phyloP scores from a whole-genome alignment of 345 rosid genomes.

The Acer negundo region DNA sequence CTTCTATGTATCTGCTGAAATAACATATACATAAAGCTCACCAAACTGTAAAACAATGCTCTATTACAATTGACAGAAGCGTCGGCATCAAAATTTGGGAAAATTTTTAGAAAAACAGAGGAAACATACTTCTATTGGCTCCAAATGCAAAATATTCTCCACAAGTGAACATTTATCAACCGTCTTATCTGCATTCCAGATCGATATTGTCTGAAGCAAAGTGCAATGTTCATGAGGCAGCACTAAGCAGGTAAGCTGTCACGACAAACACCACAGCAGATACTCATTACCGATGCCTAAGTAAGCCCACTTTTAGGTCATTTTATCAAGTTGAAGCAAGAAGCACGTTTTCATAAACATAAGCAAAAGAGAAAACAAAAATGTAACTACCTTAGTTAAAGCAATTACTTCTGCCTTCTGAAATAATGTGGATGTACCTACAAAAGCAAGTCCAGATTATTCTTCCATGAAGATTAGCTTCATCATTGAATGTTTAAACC shows the following conservation, averaged over 20 bases:
- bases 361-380: background rate
- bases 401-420: conserved; percentile 80
- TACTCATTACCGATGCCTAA: background rate
- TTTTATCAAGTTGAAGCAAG: conserved; percentile 8
- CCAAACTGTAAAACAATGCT: background rate
- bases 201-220: conserved; percentile 75
- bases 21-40: background rate
- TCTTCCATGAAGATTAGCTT: conserved; percentile 2
- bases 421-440: conserved; percentile 55
- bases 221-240: conserved; percentile 61
- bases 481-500: conserved; percentile 2
- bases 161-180: conserved; percentile 57
- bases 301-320: conserved; percentile 1
- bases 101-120: background rate
- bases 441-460: conserved; percentile 26
- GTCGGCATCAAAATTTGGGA: background rate
- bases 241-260: conserved; percentile 80
- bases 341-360: background rate
- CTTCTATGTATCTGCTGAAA: background rate
- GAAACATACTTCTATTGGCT: conserved; percentile 76
- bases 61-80: background rate
- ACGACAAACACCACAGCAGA: conserved; percentile 15
- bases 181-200: conserved; percentile 82
- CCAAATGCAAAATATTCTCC: conserved; percentile 83
- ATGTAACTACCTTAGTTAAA: conserved; percentile 59